phyloP scores from a whole-genome alignment of 768 basidiomycete genomes.

The Fomitopsis pulvina region DNA sequence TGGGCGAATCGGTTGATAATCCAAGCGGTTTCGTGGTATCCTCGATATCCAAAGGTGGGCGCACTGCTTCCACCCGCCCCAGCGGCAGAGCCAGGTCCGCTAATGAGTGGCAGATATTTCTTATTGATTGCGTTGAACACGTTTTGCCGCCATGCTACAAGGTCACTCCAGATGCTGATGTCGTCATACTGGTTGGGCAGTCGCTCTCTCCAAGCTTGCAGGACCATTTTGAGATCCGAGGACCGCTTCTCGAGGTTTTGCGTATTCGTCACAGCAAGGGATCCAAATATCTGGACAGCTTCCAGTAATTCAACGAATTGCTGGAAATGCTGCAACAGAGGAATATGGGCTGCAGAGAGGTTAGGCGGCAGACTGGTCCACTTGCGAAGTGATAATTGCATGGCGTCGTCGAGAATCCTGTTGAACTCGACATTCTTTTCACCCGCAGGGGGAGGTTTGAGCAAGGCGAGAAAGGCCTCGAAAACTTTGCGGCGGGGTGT shows the following conservation, averaged over 20 bases:
- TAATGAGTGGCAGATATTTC: conserved; percentile 88
- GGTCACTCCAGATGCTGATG: conserved; percentile 97
- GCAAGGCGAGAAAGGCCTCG: conserved; percentile 86
- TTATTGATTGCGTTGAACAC: conserved; percentile 97
- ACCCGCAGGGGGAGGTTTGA: conserved; percentile 79
- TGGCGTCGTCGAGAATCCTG: conserved; percentile 86
- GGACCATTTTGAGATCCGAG: conserved; percentile 90
- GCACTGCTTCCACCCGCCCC: conserved; percentile 48
- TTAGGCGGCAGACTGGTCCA: conserved; percentile 87
- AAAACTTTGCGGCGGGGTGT: conserved; percentile 98
- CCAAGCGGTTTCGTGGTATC: conserved; percentile 99
- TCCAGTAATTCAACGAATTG: conserved; percentile 98
- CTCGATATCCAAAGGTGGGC: conserved; percentile 87
- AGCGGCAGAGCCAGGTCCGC: conserved; percentile 37
- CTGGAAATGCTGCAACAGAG: conserved; percentile 95
- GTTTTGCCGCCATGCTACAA: conserved; percentile 99
- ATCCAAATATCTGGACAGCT: conserved; percentile 90
- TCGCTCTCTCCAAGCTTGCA: conserved; percentile 95
- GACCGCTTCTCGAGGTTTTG: conserved; percentile 93
- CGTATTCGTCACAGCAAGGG: conserved; percentile 78
- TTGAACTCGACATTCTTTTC: conserved; percentile 80
- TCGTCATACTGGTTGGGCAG: conserved; percentile 95
- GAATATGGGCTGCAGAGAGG: conserved; percentile 88
- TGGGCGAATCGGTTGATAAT: conserved; percentile 99
- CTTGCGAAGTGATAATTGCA: conserved; percentile 93